Evolutionary conservation across 2,329 filamentous ascomycete species (phyloP).

Genomic region (Pseudodiploospora longispora): DNA sequence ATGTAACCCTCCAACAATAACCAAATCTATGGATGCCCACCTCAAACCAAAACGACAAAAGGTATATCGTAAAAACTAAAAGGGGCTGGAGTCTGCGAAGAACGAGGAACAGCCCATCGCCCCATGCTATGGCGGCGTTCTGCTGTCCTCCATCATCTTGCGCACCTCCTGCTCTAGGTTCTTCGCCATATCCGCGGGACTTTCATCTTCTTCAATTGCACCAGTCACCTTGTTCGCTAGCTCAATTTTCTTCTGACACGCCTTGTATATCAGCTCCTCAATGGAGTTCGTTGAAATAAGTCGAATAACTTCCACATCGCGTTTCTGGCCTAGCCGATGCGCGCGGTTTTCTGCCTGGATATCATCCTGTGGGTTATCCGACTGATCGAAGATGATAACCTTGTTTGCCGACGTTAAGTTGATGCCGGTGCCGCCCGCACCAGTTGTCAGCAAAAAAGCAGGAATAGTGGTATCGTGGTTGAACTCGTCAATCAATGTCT

Average conservation of each 20-base stretch:
- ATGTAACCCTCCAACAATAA: too few species aligned
- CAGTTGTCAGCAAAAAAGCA: conserved; percentile 88
- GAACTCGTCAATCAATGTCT: conserved; percentile 83
- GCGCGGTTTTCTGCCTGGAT: conserved; percentile 97
- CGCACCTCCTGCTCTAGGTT: conserved; percentile 37
- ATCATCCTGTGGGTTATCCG: conserved; percentile 97
- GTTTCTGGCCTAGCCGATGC: conserved; percentile 85
- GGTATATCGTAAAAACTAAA: too few species aligned
- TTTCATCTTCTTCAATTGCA: conserved; percentile 21
- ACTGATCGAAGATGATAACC: conserved; percentile 92
- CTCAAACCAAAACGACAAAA: too few species aligned
- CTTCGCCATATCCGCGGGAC: conserved; percentile 17
- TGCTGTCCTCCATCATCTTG: conserved; percentile 32
- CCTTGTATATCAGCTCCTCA: conserved; percentile 85
- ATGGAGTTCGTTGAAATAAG: conserved; percentile 76
- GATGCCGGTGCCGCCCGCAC: conserved; percentile 92
- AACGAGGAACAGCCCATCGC: too few species aligned
- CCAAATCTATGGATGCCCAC: too few species aligned
- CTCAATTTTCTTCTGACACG: conserved; percentile 88
- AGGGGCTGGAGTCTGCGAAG: too few species aligned
- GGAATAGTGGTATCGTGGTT: conserved; percentile 67
- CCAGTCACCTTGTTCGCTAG: conserved; percentile 60
- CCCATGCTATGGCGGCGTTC: conserved; percentile 30
- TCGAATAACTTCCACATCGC: conserved; percentile 83
- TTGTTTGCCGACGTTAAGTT: conserved; percentile 95